These are phyloP conservation scores for Boletus barrowsii DNA, from an alignment of 768 basidiomycete genomes.

Conservation along the genomic window DNA sequence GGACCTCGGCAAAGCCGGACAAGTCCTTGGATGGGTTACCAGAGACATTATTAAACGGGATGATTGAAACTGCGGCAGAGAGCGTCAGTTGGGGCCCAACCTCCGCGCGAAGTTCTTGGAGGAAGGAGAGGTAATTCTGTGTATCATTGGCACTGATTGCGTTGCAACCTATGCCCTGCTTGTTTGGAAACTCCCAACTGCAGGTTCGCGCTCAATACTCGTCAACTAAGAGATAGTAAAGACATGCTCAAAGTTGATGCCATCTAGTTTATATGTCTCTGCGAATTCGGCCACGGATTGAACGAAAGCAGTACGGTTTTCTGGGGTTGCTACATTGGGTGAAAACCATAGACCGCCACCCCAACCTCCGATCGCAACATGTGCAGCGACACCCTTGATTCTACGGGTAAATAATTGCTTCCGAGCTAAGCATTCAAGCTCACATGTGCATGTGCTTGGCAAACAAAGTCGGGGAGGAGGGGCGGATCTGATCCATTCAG, in stretches of 20 bases:
- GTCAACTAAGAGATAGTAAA: neutral
- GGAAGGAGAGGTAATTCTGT: conserved; percentile 73
- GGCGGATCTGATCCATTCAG: conserved; percentile 42
- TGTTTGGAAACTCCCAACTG: conserved; percentile 86
- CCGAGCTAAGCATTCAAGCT: conserved; percentile 1
- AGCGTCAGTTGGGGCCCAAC: conserved; percentile 55
- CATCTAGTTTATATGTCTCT: conserved; percentile 49
- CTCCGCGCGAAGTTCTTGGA: conserved; percentile 60
- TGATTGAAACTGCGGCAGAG: conserved; percentile 64
- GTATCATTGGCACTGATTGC: conserved; percentile 53
- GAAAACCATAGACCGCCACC: conserved; percentile 65
- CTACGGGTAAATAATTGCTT: neutral
- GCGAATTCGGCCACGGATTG: conserved; percentile 50
- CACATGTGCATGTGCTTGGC: conserved; percentile 37
- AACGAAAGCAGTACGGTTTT: conserved; percentile 61
- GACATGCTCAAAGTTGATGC: conserved; percentile 41
- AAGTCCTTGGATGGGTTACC: conserved; percentile 67
- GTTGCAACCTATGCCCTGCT: conserved; percentile 70
- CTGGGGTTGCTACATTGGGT: conserved; percentile 49
- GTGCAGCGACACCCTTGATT: conserved; percentile 54
- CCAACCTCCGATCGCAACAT: conserved; percentile 71
- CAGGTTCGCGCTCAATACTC: conserved; percentile 10
- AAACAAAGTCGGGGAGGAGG: conserved; percentile 51
- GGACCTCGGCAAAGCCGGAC: conserved; percentile 62
- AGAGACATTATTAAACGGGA: conserved; percentile 58